Conservation (phyloP, 2,329 filamentous ascomycete species). For the Lithohypha guttulata region DNA sequence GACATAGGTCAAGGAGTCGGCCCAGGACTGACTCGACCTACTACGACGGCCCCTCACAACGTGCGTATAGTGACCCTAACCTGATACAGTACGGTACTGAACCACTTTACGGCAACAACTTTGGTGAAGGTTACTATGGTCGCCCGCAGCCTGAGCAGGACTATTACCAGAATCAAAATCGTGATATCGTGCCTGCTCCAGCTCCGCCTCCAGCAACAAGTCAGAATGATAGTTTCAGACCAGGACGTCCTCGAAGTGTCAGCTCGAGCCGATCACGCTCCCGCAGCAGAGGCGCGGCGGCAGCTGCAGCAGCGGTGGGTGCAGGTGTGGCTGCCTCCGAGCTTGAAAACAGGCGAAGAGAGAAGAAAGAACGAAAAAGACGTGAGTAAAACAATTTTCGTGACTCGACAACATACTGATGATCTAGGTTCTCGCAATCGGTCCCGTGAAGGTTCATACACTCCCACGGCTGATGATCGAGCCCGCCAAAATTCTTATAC, state of each 20-base stretch:
- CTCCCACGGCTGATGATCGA: conserved; percentile 1
- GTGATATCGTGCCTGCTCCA: conserved; percentile 32
- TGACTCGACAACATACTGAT: conserved; percentile 1
- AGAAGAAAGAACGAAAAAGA: conserved; percentile 42
- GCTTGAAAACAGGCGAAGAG: conserved; percentile 45
- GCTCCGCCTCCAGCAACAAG: conserved; percentile 1
- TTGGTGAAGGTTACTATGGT: conserved; percentile 36
- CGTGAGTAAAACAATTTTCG: conserved; percentile 14
- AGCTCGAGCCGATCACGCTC: conserved; percentile 26
- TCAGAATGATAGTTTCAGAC: conserved; percentile 19
- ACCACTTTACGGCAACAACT: conserved; percentile 48
- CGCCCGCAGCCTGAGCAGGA: conserved; percentile 28
- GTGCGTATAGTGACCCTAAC: conserved; percentile 38
- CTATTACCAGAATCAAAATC: conserved; percentile 28
- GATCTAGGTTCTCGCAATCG: conserved; percentile 1
- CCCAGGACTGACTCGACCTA: conserved; percentile 31
- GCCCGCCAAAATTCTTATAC: conserved; percentile 7
- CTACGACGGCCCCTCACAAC: conserved; percentile 31
- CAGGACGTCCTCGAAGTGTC: conserved; percentile 32
- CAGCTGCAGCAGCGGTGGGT: conserved; percentile 47
- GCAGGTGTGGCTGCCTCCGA: conserved; percentile 49
- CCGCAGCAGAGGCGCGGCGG: conserved; percentile 36
- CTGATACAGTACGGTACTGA: conserved; percentile 56
- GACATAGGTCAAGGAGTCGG: conserved; percentile 36
- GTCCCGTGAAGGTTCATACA: conserved; percentile 1